Evolutionary conservation across 2,329 filamentous ascomycete species (phyloP).

Genomic region (Myotisia sp.): DNA sequence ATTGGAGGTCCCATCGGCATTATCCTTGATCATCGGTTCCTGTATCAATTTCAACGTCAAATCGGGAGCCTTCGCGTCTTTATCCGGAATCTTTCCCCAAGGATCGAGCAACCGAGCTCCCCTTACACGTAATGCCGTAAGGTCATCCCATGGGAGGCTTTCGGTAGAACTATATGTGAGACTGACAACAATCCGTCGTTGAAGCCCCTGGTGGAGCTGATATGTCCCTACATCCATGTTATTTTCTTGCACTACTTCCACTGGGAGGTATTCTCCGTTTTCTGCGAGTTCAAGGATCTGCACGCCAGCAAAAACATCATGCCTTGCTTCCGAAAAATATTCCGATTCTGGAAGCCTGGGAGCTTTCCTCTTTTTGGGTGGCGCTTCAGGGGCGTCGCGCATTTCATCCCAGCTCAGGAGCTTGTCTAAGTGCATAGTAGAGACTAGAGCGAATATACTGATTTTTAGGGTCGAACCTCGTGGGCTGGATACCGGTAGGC

Average conservation of each 20-base stretch:
- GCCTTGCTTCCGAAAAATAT: constrained; percentile 83
- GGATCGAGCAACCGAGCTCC: constrained; percentile 72
- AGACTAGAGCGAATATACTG: constrained; percentile 82
- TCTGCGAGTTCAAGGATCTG: constrained; percentile 89
- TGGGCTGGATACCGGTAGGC: constrained; percentile 65
- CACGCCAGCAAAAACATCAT: constrained; percentile 76
- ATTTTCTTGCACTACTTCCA: constrained; percentile 77
- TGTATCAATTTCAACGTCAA: constrained; percentile 64
- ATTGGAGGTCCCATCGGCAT: constrained; percentile 78
- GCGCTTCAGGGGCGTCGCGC: constrained; percentile 53
- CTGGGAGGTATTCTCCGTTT: constrained; percentile 75
- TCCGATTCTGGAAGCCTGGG: constrained; percentile 77
- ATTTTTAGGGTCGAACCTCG: constrained; percentile 64
- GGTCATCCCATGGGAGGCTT: constrained; percentile 73
- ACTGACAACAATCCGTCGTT: constrained; percentile 73
- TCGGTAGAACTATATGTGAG: constrained; percentile 87
- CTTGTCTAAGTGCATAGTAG: constrained; percentile 89
- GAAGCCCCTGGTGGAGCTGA: constrained; percentile 87
- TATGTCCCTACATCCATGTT: constrained; percentile 80
- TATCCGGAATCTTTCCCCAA: constrained; percentile 68
- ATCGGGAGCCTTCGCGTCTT: constrained; percentile 56
- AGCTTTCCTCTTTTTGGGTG: constrained; percentile 44
- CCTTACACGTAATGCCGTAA: constrained; percentile 62
- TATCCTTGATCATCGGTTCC: constrained; percentile 65
- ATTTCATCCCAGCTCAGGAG: constrained; percentile 98